Evolutionary conservation across 2,329 filamentous ascomycete species (phyloP).

Genomic region (Colletotrichum karsti): DNA sequence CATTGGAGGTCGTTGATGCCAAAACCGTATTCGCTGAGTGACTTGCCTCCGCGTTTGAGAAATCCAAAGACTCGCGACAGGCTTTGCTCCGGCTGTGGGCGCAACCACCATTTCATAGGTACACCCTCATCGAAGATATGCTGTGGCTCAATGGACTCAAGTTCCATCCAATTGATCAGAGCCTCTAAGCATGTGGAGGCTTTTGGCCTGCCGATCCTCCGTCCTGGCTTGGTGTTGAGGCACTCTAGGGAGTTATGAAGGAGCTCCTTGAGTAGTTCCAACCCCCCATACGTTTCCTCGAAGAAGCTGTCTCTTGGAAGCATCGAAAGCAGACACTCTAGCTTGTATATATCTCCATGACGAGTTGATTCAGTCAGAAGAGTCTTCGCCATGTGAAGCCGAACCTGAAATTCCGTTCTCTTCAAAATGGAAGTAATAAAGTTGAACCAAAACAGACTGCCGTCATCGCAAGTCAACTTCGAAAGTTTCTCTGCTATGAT

Average conservation of each 20-base stretch:
- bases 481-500: neutral
- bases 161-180: neutral
- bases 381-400: neutral
- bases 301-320: neutral
- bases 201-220: neutral
- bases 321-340: neutral
- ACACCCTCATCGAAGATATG: neutral
- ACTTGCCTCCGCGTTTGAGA: neutral
- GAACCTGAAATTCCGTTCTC: neutral
- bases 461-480: neutral
- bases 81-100: neutral
- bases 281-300: neutral
- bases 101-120: neutral
- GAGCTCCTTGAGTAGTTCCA: neutral
- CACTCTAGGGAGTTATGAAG: neutral
- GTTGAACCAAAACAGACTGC: neutral
- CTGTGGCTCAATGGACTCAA: neutral
- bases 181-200: neutral
- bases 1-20: neutral
- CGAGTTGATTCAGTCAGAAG: neutral
- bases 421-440: neutral
- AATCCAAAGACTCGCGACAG: neutral
- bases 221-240: neutral
- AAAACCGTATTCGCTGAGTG: neutral
- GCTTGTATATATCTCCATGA: neutral